A percentile compares a stretch with the other conserved stretches of the same genome.
Evolutionary conservation across 2,329 filamentous ascomycete species (phyloP).

Genomic region (Graphiopsis chlorocephala): DNA sequence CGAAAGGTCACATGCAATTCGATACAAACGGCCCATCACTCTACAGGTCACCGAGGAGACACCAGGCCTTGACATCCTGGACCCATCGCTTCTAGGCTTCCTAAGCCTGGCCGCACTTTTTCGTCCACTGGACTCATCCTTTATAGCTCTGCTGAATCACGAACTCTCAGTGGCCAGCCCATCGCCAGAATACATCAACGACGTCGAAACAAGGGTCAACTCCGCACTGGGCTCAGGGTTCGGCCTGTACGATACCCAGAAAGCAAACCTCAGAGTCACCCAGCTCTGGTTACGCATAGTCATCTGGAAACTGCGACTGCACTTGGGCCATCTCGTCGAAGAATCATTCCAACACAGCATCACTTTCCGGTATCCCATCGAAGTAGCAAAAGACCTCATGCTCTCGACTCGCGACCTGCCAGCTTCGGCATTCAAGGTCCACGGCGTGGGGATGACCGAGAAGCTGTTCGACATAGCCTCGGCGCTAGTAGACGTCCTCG

Average conservation of each 20-base stretch:
- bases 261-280: conserved; percentile 11
- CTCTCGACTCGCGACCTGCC: conserved; percentile 10
- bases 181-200: conserved; percentile 1
- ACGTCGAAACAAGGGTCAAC: conserved; percentile 6
- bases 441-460: conserved; percentile 41
- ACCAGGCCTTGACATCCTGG: neutral
- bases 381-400: conserved; percentile 12
- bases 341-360: conserved; percentile 10
- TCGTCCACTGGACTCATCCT: conserved; percentile 10
- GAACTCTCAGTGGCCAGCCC: neutral
- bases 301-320: conserved; percentile 5
- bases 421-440: conserved; percentile 29
- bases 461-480: conserved; percentile 40
- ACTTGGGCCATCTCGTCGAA: conserved; percentile 9
- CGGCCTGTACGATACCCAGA: conserved; percentile 6
- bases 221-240: neutral
- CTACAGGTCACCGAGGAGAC: conserved; percentile 5
- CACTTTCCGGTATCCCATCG: conserved; percentile 10
- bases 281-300: conserved; percentile 12
- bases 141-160: conserved; percentile 5
- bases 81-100: conserved; percentile 1
- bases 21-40: conserved; percentile 1
- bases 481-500: conserved; percentile 6
- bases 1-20: conserved; percentile 11
- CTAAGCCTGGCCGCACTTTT: neutral